Conservation (phyloP, 106 monocot genomes). For the Dendrobium catenatum region DNA sequence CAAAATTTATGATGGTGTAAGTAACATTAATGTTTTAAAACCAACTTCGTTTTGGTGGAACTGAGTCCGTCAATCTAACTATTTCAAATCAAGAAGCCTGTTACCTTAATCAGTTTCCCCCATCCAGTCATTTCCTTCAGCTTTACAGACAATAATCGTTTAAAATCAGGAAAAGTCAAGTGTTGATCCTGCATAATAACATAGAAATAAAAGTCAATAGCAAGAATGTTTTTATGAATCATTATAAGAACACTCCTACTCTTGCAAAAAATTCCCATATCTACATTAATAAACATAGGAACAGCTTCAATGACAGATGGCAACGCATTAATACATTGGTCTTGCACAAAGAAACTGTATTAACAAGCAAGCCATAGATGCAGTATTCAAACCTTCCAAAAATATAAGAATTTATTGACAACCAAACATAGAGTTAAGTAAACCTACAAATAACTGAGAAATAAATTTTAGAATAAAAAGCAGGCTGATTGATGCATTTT, state of each 20-base stretch:
- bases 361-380: background rate
- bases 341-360: background rate
- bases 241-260: too few relatives aligned
- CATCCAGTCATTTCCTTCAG: constrained; percentile 35
- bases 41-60: background rate
- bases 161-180: constrained; percentile 51
- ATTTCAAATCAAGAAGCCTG: background rate
- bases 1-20: background rate
- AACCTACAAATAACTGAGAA: too few relatives aligned
- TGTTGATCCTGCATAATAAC: constrained; percentile 46
- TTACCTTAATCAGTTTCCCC: constrained; percentile 66
- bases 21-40: background rate
- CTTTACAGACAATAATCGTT: constrained; percentile 41
- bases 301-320: background rate
- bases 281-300: background rate
- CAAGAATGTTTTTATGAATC: too few relatives aligned
- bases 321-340: background rate
- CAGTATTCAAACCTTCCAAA: background rate
- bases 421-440: too few relatives aligned
- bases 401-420: too few relatives aligned
- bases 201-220: background rate
- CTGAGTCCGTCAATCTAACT: background rate
- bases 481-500: too few relatives aligned
- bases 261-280: too few relatives aligned
- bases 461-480: too few relatives aligned